Base-by-base conservation (phyloP, 192 early-diverging fungal species). In the Mortierella hygrophila region DNA sequence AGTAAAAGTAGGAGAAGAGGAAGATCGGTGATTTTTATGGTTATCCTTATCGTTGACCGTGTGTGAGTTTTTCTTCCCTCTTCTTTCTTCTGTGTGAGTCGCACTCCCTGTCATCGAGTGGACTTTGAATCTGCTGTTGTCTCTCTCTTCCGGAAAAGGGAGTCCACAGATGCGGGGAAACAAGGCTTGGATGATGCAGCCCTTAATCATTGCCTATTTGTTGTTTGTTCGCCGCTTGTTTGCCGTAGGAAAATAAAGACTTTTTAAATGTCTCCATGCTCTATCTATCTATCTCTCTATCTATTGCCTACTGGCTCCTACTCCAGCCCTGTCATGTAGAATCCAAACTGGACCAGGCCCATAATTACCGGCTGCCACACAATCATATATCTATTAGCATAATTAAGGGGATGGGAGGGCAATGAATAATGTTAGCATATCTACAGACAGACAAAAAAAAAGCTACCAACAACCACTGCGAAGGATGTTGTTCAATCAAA, bases 281-380 rank as follows among this genome's bases (percentile, higher is more conserved):
- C 60, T 65, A 65, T 65, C 29, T 65, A 65, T 65, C 60, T 65
- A 65, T 40, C 38, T 40, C 3, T 40, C 38, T 5, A 40, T 65
- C 60, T 32, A 11, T 4, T 44, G 9, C 11, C 29, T 65, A 10
- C 26, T 65, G 9, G 11, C 32, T 35, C 13, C 54, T 79, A 85
- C 18, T 85, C 71, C 7, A 85, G 73, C 21, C 83, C 83, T 7
- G 78, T 77, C 69, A 85, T 74, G 23, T 85, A 80, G 41, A 85
- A 85, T 29, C 78, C 78, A 68, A 80, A 85, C 68, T 83, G 80
- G 35, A 88, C 79, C 21, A 88, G 47, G 7, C 79, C 79, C 80
- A 88, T 82, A 74, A 88, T 89, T 74, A 91, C 90, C 13, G 91
- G 91, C 68, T 92, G 91, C 91, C 91, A 92, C 37, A 92, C 91